Evolutionary conservation across 495 filamentous ascomycete species (phyloP).

Genomic region (Pyrenula aspistea): DNA sequence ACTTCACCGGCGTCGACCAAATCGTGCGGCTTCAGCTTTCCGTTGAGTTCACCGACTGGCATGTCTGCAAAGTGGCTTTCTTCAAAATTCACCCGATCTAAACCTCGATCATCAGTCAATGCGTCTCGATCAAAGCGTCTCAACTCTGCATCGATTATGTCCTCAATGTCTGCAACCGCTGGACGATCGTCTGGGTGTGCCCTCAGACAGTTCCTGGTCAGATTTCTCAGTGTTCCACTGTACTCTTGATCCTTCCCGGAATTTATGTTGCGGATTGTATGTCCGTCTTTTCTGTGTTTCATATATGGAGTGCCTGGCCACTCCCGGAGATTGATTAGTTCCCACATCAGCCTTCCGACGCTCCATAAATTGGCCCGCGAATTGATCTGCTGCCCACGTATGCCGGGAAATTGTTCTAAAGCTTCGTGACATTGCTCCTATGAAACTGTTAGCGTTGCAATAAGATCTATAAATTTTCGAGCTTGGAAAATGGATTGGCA

Average conservation of each 20-base stretch:
- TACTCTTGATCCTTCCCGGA: background rate
- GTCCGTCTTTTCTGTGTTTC: background rate
- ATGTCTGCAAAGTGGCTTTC: background rate
- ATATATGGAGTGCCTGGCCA: background rate
- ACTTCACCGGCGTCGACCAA: background rate
- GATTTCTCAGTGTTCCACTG: background rate
- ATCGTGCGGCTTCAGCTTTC: background rate
- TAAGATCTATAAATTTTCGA: too few relatives aligned
- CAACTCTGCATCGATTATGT: background rate
- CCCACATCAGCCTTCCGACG: background rate
- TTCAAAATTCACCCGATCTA: background rate
- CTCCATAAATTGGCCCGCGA: background rate
- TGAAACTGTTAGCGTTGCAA: background rate
- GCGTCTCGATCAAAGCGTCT: background rate
- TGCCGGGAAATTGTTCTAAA: background rate
- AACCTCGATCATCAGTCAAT: background rate
- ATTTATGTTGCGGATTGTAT: background rate
- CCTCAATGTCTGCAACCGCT: background rate
- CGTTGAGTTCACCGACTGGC: background rate
- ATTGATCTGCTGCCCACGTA: background rate
- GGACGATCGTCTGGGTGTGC: background rate
- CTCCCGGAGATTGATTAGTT: background rate
- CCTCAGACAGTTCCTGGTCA: background rate
- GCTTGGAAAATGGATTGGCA: too few relatives aligned
- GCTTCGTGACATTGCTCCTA: background rate